A percentile compares a stretch with the other conserved stretches of the same genome.
Evolutionary conservation across 139 green algal genomes (phyloP).

Genomic region (Gonium pectorale): DNA sequence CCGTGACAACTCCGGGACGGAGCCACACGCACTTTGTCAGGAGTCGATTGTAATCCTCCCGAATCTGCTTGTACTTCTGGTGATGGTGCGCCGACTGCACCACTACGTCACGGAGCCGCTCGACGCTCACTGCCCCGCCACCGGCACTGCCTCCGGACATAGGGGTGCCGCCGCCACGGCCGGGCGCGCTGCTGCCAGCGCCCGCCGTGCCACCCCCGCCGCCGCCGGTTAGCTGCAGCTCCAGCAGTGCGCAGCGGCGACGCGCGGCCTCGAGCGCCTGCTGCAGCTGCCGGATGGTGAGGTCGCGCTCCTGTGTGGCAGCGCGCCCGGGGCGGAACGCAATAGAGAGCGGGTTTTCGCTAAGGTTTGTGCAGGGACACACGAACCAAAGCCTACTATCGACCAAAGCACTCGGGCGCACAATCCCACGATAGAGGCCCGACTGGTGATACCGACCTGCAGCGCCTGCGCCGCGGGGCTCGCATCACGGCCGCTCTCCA

Average conservation of each 20-base stretch:
- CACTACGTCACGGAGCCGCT: slow-evolving; percentile 40
- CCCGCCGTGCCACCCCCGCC: not conserved
- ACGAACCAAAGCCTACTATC: no score
- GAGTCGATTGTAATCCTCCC: slow-evolving; percentile 61
- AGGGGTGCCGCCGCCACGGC: not conserved
- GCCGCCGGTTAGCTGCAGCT: slow-evolving; percentile 24
- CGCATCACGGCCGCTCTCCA: not conserved
- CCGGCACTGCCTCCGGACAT: not conserved
- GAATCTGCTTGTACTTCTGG: slow-evolving; percentile 61
- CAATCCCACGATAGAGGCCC: no score
- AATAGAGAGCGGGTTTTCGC: no score
- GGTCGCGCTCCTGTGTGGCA: slow-evolving; percentile 53
- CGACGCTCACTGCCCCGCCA: slow-evolving; percentile 9
- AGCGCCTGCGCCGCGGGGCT: not conserved
- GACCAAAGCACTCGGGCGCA: no score
- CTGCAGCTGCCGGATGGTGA: slow-evolving; percentile 53
- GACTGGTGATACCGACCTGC: no score
- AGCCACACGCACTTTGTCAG: slow-evolving; percentile 49
- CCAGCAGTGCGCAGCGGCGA: slow-evolving; percentile 44
- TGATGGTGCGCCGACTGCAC: slow-evolving; percentile 56
- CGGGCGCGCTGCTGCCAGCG: not conserved
- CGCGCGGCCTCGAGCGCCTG: slow-evolving; percentile 54
- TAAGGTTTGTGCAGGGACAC: no score
- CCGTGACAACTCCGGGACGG: no score
- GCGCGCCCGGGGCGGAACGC: no score